Base-by-base conservation (phyloP, 192 early-diverging fungal genomes). In the Linderina pennispora region DNA sequence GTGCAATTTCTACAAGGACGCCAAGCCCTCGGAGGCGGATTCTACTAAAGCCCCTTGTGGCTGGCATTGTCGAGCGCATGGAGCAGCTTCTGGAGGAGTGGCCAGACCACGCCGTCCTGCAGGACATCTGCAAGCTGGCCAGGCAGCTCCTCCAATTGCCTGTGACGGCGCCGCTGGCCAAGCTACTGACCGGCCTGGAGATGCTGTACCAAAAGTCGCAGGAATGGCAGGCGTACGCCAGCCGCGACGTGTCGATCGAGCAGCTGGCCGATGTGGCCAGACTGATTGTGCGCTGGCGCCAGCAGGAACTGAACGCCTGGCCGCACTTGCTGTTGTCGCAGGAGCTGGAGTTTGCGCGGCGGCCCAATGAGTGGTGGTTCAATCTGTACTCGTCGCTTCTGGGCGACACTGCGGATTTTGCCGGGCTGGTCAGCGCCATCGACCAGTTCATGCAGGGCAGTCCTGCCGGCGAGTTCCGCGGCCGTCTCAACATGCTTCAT, bases 141-240 rank as follows among this genome's bases (percentile, higher is more conserved):
- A 42, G 55, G 24, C 77, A 82, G 13, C 50, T 90, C 11, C 50
- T 81, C 10, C 54, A 58, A 6, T 91, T 95, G 58, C 61, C 88
- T 0, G 75, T 91, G 37, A 71, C 66, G 18, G 56, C 92, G 6
- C 92, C 97, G 1, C 61, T 94, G 31, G 89, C 92, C 54, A 94
- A 92, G 67, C 77, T 95, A 17, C 52, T 99, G 24, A 83, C 91
- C 5, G 93, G 88, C 23, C 42, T 97, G 42, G 97, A 99, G 62
- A 56, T 89, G 41, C 68, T 99, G 14, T 59, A 97, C 15, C 77
- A 82, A 46, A 89, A 91, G 39, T 88, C 88, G 14, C 83, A 93
- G 62, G 94, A 97, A 57, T 99, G 97, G 97, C 82, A 97, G 63
- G 62, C 80, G 11, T 92, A 89, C 47, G 91, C 94, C 8, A 82